Evolutionary conservation across 2,329 filamentous ascomycete species (phyloP).

Genomic region (Esteya vermicola): DNA sequence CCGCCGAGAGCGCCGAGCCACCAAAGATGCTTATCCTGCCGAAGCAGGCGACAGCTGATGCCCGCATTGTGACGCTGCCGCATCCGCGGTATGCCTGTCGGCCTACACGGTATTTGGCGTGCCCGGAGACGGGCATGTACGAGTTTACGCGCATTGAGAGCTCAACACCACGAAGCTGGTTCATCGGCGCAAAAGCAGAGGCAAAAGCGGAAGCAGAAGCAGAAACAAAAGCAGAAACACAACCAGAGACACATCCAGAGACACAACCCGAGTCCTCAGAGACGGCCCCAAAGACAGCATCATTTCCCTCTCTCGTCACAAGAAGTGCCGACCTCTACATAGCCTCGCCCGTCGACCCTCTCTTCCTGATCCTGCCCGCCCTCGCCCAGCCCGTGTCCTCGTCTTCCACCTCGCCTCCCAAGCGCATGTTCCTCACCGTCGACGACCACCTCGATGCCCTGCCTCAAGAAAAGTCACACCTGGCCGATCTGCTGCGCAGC

Average conservation of each 20-base stretch:
- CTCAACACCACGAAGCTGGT: slow-evolving; percentile 46
- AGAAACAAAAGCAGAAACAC: neutral
- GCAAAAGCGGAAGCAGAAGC: neutral
- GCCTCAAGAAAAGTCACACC: slow-evolving; percentile 37
- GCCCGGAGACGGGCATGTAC: slow-evolving; percentile 46
- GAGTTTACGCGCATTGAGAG: slow-evolving; percentile 47
- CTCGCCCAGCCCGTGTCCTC: slow-evolving; percentile 33
- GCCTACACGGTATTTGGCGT: slow-evolving; percentile 46
- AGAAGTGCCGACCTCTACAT: slow-evolving; percentile 64
- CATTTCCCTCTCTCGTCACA: slow-evolving; percentile 30
- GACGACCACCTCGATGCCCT: slow-evolving; percentile 61
- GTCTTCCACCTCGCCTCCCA: slow-evolving; percentile 26
- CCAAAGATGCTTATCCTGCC: slow-evolving; percentile 49
- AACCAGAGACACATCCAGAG: too few species aligned
- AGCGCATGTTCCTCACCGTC: slow-evolving; percentile 50
- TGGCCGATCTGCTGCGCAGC: slow-evolving; percentile 40
- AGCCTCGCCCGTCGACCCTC: slow-evolving; percentile 68
- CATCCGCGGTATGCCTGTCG: slow-evolving; percentile 38
- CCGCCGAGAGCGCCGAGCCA: slow-evolving; percentile 25
- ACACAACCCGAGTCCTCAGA: slow-evolving; percentile 1
- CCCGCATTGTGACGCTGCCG: slow-evolving; percentile 44
- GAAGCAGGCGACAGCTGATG: slow-evolving; percentile 33
- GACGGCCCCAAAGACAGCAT: neutral
- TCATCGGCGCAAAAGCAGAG: slow-evolving; percentile 23
- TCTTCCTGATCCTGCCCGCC: slow-evolving; percentile 71